Conservation (phyloP, 768 basidiomycete genomes). For the Suillus spraguei region DNA sequence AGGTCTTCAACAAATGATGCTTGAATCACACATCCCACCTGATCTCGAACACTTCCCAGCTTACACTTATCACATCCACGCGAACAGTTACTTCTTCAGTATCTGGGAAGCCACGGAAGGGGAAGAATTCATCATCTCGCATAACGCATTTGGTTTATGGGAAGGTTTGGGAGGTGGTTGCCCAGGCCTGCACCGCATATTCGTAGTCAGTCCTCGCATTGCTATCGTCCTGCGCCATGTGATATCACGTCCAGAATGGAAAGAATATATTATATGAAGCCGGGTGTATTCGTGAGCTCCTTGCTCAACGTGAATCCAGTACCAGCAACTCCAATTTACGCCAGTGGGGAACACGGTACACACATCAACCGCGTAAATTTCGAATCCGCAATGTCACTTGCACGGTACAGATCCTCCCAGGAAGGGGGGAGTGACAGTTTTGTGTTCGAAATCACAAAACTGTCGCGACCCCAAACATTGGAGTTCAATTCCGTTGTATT, state of each 20-base stretch:
- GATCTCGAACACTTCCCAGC: conserved; percentile 25
- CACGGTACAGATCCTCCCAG: conserved; percentile 11
- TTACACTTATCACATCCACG: conserved; percentile 28
- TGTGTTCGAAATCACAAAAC: conserved; percentile 32
- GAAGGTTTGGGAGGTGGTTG: conserved; percentile 32
- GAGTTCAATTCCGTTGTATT: conserved; percentile 12
- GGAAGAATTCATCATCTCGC: conserved; percentile 36
- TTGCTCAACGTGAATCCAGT: conserved; percentile 9
- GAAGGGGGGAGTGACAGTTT: conserved; percentile 30
- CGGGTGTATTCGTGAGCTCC: neutral
- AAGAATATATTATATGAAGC: neutral
- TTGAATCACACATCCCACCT: conserved; percentile 4
- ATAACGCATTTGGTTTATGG: conserved; percentile 37
- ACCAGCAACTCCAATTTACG: conserved; percentile 11
- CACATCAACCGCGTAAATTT: no score
- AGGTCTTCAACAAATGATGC: neutral
- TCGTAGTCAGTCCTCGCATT: conserved; percentile 38
- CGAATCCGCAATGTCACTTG: neutral
- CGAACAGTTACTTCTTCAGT: conserved; percentile 34
- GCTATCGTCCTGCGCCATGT: conserved; percentile 33
- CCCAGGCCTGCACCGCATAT: conserved; percentile 31
- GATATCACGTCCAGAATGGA: conserved; percentile 15
- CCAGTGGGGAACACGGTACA: neutral
- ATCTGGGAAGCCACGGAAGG: conserved; percentile 39
- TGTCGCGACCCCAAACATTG: conserved; percentile 17